Percentiles rank a stretch among this genome's conserved stretches.
phyloP scores from a whole-genome alignment of 345 rosid genomes.

The Eucalyptus shirleyi region DNA sequence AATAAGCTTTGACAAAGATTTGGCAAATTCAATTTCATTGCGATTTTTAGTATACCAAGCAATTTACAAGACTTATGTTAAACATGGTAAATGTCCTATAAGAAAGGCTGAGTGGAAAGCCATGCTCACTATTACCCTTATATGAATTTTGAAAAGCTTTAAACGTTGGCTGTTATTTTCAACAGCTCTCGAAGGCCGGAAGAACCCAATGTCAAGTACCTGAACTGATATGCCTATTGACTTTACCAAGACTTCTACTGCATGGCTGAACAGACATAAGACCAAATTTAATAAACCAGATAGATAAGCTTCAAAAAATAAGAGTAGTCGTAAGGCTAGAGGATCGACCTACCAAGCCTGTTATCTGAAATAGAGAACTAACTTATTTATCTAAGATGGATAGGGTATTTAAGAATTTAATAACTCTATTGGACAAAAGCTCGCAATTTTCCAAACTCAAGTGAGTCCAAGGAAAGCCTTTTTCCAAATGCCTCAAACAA shows the following conservation, averaged over 20 bases:
- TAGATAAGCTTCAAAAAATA: neutral
- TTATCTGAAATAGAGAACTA: conserved; percentile 66
- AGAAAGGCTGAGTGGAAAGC: neutral
- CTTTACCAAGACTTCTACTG: conserved; percentile 40
- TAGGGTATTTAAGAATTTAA: conserved; percentile 40
- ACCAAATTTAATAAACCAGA: neutral
- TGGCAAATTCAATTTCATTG: neutral
- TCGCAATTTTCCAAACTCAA: conserved; percentile 68
- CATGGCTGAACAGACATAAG: conserved; percentile 26
- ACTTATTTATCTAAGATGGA: conserved; percentile 30
- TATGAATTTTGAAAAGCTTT: conserved; percentile 47
- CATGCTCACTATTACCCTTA: conserved; percentile 36
- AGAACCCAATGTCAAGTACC: conserved; percentile 53
- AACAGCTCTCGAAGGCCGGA: conserved; percentile 53
- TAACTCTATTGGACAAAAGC: conserved; percentile 44
- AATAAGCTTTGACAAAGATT: conserved; percentile 47
- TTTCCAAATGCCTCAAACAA: conserved; percentile 34
- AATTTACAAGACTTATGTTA: neutral
- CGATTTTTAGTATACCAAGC: neutral
- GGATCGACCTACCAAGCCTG: conserved; percentile 53
- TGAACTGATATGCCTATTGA: conserved; percentile 22
- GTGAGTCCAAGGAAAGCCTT: neutral
- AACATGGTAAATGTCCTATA: neutral
- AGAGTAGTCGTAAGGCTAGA: neutral
- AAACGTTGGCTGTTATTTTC: conserved; percentile 9